A percentile compares a stretch with the other conserved stretches of the same genome.
phyloP scores from a whole-genome alignment of 192 early-diverging fungal species.

The Helicostylum pulchrum region DNA sequence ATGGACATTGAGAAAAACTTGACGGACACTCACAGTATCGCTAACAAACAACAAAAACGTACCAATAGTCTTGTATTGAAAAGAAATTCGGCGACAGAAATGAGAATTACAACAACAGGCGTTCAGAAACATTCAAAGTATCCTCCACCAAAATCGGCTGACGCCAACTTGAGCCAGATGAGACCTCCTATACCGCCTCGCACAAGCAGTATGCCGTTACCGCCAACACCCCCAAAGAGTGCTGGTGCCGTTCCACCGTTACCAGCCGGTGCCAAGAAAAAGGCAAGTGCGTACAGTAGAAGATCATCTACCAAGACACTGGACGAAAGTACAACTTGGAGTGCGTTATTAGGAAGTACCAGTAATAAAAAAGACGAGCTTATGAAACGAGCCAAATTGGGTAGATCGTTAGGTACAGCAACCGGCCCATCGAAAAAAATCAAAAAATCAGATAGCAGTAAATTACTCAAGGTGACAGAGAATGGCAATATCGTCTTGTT shows the following conservation, averaged over 20 bases:
- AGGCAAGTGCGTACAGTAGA: neutral
- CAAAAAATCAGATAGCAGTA: neutral
- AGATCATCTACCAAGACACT: neutral
- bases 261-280: neutral
- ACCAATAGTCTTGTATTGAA: neutral
- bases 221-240: neutral
- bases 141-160: too few relatives aligned
- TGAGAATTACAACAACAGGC: neutral
- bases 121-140: neutral
- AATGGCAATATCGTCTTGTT: conserved; percentile 55
- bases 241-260: neutral
- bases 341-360: neutral
- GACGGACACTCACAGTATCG: neutral
- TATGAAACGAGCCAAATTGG: neutral
- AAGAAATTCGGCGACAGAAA: neutral
- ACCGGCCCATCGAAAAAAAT: neutral
- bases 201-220: conserved; percentile 10
- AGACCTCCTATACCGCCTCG: conserved; percentile 5
- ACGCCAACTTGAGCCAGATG: neutral
- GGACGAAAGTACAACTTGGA: conserved; percentile 5
- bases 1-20: neutral
- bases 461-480: conserved; percentile 44
- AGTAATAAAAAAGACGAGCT: conserved; percentile 1
- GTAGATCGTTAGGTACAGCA: neutral
- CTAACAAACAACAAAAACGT: neutral